Evolutionary conservation across 192 early-diverging fungal genomes (phyloP), one percentile per base, ranked within the genome.

Genomic region (Ambispora gerdemannii): DNA sequence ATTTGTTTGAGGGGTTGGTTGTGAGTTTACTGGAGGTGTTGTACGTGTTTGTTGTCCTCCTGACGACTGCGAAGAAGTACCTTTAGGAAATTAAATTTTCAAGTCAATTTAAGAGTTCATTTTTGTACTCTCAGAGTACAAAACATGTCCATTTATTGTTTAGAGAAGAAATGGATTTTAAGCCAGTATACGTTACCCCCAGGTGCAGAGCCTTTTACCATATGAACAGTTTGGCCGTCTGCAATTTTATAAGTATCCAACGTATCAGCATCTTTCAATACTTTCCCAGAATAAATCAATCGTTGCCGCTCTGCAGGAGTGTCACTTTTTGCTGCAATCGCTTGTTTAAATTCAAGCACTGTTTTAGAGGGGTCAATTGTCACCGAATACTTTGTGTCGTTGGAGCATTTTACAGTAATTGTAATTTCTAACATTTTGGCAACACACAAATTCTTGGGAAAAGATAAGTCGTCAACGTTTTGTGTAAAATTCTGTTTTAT

Each of bases 231-330:
- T 72, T 92, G 85, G 0, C 92, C 92, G 15, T 95, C 92, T 0
- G 79, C 79, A 27, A 98, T 80, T 78, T 96, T 96, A 81, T 95
- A 96, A 7, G 74, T 74, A 1, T 77, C 71, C 24, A 98, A 76
- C 2, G 77, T 87, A 34, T 96, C 94, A 13, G 74, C 82, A 76
- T 98, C 95, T 78, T 98, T 98, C 53, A 98, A 86, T 50, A 98
- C 94, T 38, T 88, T 82, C 10, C 97, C 97, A 34, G 95, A 88
- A 75, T 89, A 98, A 70, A 98, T 98, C 50, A 98, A 84, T 20
- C 95, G 84, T 77, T 93, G 95, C 36, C 82, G 75, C 15, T 83
- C 84, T 19, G 82, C 84, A 2, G 90, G 86, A 6, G 88, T 87
- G 50, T 89, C 81, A 15, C 82, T 81, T 50, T 81, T 67, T 27